Evolutionary conservation across 352 stramenopile genomes (phyloP).

Genomic region (Globisporangium takayamanum): DNA sequence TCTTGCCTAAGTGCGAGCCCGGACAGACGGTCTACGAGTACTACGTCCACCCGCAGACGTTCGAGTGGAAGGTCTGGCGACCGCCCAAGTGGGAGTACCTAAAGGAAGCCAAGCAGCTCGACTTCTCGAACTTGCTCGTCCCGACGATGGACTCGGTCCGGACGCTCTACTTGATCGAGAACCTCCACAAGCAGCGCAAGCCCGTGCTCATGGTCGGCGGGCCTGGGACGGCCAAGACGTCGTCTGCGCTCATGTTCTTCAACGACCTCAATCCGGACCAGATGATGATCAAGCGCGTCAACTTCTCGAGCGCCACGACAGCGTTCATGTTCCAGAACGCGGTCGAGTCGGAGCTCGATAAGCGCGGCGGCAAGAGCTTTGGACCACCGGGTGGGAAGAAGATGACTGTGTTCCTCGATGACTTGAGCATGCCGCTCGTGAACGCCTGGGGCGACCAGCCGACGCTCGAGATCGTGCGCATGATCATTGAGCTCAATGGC

Average conservation of each 20-base stretch:
- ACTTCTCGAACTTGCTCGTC: constrained; percentile 97
- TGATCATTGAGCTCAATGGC: constrained; percentile 94
- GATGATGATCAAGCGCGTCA: constrained; percentile 97
- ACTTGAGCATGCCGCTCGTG: constrained; percentile 96
- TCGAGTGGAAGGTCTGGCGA: constrained; percentile 94
- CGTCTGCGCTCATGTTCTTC: constrained; percentile 97
- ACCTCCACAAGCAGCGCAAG: constrained; percentile 92
- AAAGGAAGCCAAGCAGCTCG: constrained; percentile 87
- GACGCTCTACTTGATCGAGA: constrained; percentile 89
- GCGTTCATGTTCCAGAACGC: constrained; percentile 97
- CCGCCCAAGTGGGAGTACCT: constrained; percentile 95
- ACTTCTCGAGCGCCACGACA: constrained; percentile 97
- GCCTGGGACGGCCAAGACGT: constrained; percentile 97
- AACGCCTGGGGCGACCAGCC: constrained; percentile 98
- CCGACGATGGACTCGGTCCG: constrained; percentile 98
- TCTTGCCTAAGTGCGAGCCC: constrained; percentile 89
- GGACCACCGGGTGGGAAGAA: constrained; percentile 96
- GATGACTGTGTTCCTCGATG: constrained; percentile 99
- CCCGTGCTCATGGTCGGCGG: constrained; percentile 95
- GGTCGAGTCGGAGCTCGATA: constrained; percentile 97
- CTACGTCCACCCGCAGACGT: constrained; percentile 88
- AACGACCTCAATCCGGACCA: constrained; percentile 89
- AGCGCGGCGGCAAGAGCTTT: constrained; percentile 97
- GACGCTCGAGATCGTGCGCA: constrained; percentile 96
- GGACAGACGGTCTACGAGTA: constrained; percentile 92